Evolutionary conservation across 2,329 filamentous ascomycete species (phyloP), one percentile per base, ranked within the genome.

Genomic region (Aspergillus intermedius): DNA sequence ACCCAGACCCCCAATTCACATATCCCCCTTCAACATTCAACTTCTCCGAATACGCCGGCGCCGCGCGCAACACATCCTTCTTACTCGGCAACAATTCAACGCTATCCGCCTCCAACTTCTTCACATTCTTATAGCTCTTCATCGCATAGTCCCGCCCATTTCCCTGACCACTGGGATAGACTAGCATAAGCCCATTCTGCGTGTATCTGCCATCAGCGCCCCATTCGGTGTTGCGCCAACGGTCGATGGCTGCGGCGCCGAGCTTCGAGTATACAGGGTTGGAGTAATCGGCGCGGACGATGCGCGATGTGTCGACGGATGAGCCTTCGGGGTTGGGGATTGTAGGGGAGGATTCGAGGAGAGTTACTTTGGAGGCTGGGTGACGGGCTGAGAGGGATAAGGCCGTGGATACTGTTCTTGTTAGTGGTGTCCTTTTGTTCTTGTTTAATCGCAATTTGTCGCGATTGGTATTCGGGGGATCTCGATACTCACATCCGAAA

Each of bases 201-300:
- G 66, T 68, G 53, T 74, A 74, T 32, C 72, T 64, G 8, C 68
- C 72, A 17, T 73, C 64, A 2, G 57, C 57, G 19, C 72, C 72
- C 71, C 71, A 75, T 52, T 64, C 64, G 10, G 68, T 70, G 42
- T 67, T 64, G 78, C 79, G 58, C 77, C 77, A 58, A 85, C 81
- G 87, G 83, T 75, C 68, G 60, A 88, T 86, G 1, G 90, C 89
- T 32, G 81, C 74, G 15, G 80, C 77, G 17, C 85, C 89, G 42
- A 97, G 81, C 13, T 76, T 72, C 5, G 88, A 80, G 69, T 97
- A 97, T 19, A 83, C 79, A 0, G 80, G 73, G 62, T 91, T 83
- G 4, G 87, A 84, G 63, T 97, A 97, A 75, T 97, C 91, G 34
- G 84, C 77, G 30, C 81, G 76, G 44, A 84, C 74, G 55, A 84